A percentile compares a stretch with the other conserved stretches of the same genome.
Evolutionary conservation across 768 basidiomycete species (phyloP).

Genomic region (Suillus americanus): DNA sequence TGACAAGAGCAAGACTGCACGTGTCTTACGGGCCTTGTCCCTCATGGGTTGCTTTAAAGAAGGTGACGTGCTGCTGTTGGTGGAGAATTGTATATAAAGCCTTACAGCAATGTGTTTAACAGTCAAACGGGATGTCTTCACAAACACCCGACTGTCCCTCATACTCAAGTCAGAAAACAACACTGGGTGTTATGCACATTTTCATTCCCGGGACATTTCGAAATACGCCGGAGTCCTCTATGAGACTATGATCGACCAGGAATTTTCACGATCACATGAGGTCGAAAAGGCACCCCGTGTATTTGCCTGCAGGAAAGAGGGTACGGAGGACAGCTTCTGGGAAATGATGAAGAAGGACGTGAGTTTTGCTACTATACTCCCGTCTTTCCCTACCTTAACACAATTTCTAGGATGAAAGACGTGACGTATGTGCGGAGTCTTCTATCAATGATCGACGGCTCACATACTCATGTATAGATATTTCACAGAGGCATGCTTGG

Average conservation of each 20-base stretch:
- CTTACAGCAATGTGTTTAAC: neutral
- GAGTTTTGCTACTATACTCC: conserved; percentile 4
- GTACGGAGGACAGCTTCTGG: conserved; percentile 17
- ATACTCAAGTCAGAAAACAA: conserved; percentile 18
- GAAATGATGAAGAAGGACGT: conserved; percentile 20
- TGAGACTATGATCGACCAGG: conserved; percentile 24
- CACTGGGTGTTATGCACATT: conserved; percentile 9
- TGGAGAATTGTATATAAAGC: neutral
- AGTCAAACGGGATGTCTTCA: conserved; percentile 29
- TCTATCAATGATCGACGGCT: neutral
- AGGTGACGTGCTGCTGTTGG: conserved; percentile 12
- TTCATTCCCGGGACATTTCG: conserved; percentile 10
- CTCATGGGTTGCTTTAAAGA: conserved; percentile 32
- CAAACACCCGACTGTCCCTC: conserved; percentile 36
- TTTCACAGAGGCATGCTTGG: conserved; percentile 27
- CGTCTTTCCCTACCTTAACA: neutral
- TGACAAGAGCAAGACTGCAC: conserved; percentile 28
- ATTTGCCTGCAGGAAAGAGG: conserved; percentile 17
- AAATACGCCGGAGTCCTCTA: conserved; percentile 18
- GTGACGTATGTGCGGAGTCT: conserved; percentile 12
- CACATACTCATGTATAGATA: conserved; percentile 11
- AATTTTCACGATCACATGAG: conserved; percentile 22
- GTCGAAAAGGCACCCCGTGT: conserved; percentile 20
- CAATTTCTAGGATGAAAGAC: conserved; percentile 13
- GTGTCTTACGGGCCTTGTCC: conserved; percentile 31